Evolutionary conservation across 768 basidiomycete genomes (phyloP).

Genomic region (Inosperma sp.): DNA sequence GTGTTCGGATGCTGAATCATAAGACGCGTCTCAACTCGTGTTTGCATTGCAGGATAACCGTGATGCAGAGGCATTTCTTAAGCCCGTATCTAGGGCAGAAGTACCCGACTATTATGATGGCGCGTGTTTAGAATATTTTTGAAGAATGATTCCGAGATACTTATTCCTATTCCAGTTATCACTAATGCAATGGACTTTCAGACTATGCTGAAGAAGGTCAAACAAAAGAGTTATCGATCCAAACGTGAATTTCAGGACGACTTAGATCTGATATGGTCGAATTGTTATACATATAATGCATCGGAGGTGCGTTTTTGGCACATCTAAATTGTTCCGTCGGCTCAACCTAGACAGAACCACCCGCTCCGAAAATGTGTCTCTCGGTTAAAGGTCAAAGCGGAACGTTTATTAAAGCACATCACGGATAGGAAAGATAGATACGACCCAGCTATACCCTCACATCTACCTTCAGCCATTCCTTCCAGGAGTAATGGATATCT

Average conservation of each 20-base stretch:
- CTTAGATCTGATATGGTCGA: slow-evolving; percentile 94
- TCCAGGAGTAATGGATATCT: slow-evolving; percentile 32
- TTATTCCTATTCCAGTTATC: slow-evolving; percentile 59
- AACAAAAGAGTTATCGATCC: slow-evolving; percentile 85
- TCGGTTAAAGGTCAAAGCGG: slow-evolving; percentile 79
- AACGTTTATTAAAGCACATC: slow-evolving; percentile 81
- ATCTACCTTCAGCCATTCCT: slow-evolving; percentile 24
- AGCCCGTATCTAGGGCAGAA: slow-evolving; percentile 86
- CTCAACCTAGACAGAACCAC: slow-evolving; percentile 56
- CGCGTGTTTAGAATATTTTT: slow-evolving; percentile 32
- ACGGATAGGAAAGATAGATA: slow-evolving; percentile 82
- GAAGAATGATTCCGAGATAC: slow-evolving; percentile 8
- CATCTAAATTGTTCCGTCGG: slow-evolving; percentile 1
- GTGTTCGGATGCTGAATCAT: slow-evolving; percentile 6
- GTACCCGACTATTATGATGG: slow-evolving; percentile 93
- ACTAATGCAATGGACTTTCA: slow-evolving; percentile 92
- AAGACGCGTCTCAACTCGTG: slow-evolving; percentile 27
- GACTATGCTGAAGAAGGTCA: slow-evolving; percentile 91
- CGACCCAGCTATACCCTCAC: slow-evolving; percentile 61
- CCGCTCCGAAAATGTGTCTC: slow-evolving; percentile 80
- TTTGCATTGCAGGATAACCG: slow-evolving; percentile 62
- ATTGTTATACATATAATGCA: slow-evolving; percentile 90
- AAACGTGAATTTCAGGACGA: slow-evolving; percentile 94
- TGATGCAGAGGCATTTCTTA: slow-evolving; percentile 90
- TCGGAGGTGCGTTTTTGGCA: slow-evolving; percentile 60